Evolutionary conservation across 495 filamentous ascomycete species (phyloP).

Genomic region (Aeminium ludgeri): DNA sequence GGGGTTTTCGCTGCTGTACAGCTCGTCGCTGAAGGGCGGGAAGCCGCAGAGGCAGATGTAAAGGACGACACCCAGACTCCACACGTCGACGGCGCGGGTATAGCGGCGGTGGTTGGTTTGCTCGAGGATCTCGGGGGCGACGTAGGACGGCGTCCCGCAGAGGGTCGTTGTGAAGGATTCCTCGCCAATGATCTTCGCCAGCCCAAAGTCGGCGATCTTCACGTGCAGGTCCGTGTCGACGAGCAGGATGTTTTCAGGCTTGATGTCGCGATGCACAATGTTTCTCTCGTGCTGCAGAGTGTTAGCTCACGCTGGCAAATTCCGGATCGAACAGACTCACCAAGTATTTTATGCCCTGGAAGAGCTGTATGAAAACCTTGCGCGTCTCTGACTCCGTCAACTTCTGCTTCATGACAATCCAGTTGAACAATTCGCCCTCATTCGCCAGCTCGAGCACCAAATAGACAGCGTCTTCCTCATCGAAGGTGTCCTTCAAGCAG

Average conservation of each 20-base stretch:
- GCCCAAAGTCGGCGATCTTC: slow-evolving; percentile 92
- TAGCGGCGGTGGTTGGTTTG: slow-evolving; percentile 65
- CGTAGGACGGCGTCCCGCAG: slow-evolving; percentile 75
- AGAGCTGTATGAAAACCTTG: slow-evolving; percentile 78
- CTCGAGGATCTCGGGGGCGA: slow-evolving; percentile 88
- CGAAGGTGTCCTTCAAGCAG: slow-evolving; percentile 88
- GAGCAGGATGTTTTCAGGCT: slow-evolving; percentile 93
- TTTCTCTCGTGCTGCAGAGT: slow-evolving; percentile 71
- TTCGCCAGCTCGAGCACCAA: slow-evolving; percentile 80
- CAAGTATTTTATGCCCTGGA: slow-evolving; percentile 86
- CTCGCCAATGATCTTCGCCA: slow-evolving; percentile 97
- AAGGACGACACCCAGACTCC: slow-evolving; percentile 94
- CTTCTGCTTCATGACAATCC: slow-evolving; percentile 76
- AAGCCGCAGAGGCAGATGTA: slow-evolving; percentile 99
- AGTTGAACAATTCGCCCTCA: slow-evolving; percentile 90
- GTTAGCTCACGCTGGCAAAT: slow-evolving; percentile 10
- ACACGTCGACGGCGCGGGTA: slow-evolving; percentile 88
- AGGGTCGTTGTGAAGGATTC: slow-evolving; percentile 96
- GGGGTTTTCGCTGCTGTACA: slow-evolving; percentile 59
- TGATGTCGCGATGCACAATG: slow-evolving; percentile 96
- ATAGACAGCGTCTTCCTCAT: slow-evolving; percentile 80
- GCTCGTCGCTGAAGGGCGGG: slow-evolving; percentile 90
- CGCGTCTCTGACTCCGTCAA: slow-evolving; percentile 68
- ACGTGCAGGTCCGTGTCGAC: slow-evolving; percentile 67
- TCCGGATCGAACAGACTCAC: slow-evolving; percentile 33